Evolutionary conservation across 352 stramenopile genomes (phyloP).

Genomic region (Globisporangium acanthophoron): DNA sequence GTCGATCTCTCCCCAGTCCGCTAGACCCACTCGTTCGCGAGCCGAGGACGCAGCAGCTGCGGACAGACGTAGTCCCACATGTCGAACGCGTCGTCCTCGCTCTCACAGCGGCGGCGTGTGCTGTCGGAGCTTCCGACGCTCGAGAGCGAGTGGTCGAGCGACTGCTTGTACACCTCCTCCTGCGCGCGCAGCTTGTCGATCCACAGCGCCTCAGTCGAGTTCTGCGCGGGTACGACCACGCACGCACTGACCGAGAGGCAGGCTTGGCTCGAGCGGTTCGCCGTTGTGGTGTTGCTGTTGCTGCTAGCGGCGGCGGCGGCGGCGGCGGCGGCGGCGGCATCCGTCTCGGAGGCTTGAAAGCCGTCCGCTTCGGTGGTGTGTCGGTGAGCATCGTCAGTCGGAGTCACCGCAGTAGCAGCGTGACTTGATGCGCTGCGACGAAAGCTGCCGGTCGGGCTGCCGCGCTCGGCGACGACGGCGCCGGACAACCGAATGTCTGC

Average conservation of each 20-base stretch:
- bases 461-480: conserved; percentile 1
- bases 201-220: conserved; percentile 7
- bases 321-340: neutral
- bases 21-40: conserved; percentile 47
- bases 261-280: neutral
- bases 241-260: conserved; percentile 13
- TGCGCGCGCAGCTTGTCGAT: conserved; percentile 16
- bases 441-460: conserved; percentile 1
- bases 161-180: conserved; percentile 12
- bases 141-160: conserved; percentile 6
- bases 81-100: conserved; percentile 29
- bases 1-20: conserved; percentile 6
- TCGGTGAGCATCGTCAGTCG: too few species aligned
- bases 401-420: too few species aligned
- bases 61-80: conserved; percentile 60
- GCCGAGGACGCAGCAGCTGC: conserved; percentile 28
- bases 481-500: conserved; percentile 10
- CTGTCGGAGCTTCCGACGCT: neutral
- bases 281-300: neutral
- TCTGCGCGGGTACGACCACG: conserved; percentile 10
- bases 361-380: neutral
- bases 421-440: neutral
- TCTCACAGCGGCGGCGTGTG: conserved; percentile 10
- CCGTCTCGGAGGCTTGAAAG: neutral
- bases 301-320: neutral